Evolutionary conservation across 1,284 basidiomycete genomes (phyloP).

Genomic region (Erythrobasidium hasegawianum): DNA sequence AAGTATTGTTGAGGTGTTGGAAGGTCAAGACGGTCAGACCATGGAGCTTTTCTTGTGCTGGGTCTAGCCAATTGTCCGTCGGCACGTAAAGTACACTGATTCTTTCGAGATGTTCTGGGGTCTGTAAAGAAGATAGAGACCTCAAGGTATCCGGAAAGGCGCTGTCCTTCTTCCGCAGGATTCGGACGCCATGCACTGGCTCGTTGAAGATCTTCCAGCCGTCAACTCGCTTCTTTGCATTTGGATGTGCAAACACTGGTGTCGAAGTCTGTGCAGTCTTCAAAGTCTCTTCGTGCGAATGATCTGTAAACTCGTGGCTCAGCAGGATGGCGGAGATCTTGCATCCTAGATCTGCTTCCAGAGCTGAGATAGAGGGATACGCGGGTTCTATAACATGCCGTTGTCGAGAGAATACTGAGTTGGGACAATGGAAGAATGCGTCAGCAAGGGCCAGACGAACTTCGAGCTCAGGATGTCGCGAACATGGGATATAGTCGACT

Average conservation of each 20-base stretch:
- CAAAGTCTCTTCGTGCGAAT: slow-evolving; percentile 23
- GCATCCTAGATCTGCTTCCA: slow-evolving; percentile 7
- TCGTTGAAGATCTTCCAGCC: slow-evolving; percentile 27
- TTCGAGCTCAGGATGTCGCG: not conserved
- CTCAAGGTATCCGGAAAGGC: slow-evolving; percentile 8
- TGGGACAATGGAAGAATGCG: not conserved
- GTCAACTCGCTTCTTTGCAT: slow-evolving; percentile 29
- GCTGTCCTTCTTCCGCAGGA: not conserved
- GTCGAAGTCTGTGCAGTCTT: slow-evolving; percentile 14
- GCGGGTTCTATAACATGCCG: slow-evolving; percentile 19
- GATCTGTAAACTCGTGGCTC: slow-evolving; percentile 26
- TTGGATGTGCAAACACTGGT: slow-evolving; percentile 15
- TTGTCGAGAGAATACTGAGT: slow-evolving; percentile 27
- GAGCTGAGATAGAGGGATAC: slow-evolving; percentile 2
- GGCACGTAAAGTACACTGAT: slow-evolving; percentile 23
- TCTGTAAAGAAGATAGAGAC: not conserved
- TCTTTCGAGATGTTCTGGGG: not conserved
- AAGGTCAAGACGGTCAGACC: slow-evolving; percentile 24
- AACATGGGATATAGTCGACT: slow-evolving; percentile 27
- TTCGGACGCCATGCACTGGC: slow-evolving; percentile 2
- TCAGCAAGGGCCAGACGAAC: not conserved
- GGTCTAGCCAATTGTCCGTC: slow-evolving; percentile 22
- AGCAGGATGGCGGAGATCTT: slow-evolving; percentile 18
- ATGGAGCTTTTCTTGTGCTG: slow-evolving; percentile 12
- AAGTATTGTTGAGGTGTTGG: not conserved